These are phyloP conservation scores for Fusarium heterosporum DNA, from an alignment of 2,329 filamentous ascomycete genomes.

Conservation along the genomic window DNA sequence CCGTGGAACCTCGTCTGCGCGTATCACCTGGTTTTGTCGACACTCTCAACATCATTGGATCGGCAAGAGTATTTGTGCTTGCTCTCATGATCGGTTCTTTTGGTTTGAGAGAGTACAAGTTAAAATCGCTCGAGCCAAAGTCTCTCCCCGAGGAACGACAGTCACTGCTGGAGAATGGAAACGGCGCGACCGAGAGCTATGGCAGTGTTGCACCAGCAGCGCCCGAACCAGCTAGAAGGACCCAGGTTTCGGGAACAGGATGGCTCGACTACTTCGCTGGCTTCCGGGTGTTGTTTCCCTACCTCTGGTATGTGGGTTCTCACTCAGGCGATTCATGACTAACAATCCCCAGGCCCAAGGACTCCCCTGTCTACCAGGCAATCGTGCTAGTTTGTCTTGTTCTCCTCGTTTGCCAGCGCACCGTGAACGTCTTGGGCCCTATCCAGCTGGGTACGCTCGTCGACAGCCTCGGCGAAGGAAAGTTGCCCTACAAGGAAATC, in stretches of 20 bases:
- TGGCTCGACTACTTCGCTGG: constrained; percentile 62
- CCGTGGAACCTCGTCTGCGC: constrained; percentile 47
- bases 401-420: constrained; percentile 57
- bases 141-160: constrained; percentile 53
- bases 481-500: constrained; percentile 57
- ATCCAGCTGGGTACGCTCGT: constrained; percentile 57
- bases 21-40: constrained; percentile 48
- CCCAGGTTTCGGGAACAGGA: constrained; percentile 52
- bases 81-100: constrained; percentile 52
- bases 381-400: constrained; percentile 56
- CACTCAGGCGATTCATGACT: neutral
- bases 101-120: constrained; percentile 48
- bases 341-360: constrained; percentile 54
- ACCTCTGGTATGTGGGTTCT: constrained; percentile 53
- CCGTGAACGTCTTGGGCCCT: constrained; percentile 59
- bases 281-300: constrained; percentile 59
- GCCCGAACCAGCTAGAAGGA: constrained; percentile 38
- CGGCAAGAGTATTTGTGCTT: constrained; percentile 50
- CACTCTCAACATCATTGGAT: constrained; percentile 48
- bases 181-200: constrained; percentile 48
- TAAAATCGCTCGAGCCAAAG: constrained; percentile 44
- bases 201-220: constrained; percentile 38
- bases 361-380: constrained; percentile 55
- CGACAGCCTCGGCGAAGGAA: constrained; percentile 55
- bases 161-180: constrained; percentile 56